phyloP scores from a whole-genome alignment of 257 asterid genomes.

The Echium plantagineum region DNA sequence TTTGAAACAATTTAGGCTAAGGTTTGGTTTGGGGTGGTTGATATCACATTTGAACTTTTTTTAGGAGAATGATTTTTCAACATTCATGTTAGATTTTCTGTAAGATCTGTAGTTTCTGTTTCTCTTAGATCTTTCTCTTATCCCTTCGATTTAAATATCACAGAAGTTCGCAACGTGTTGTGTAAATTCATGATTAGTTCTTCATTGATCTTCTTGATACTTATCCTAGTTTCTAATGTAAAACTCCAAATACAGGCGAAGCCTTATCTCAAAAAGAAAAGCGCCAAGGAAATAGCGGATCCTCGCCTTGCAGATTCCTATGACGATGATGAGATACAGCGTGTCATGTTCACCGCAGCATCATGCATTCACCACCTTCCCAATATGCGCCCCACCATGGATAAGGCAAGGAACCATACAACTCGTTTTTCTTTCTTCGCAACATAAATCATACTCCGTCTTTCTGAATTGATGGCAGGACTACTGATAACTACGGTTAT shows the following conservation, averaged over 20 bases:
- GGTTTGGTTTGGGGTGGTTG: no score
- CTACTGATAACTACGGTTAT: background rate
- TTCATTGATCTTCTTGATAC: no score
- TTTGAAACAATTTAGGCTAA: no score
- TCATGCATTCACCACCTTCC: conserved; percentile 82
- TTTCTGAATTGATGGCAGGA: background rate
- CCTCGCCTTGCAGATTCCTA: conserved; percentile 51
- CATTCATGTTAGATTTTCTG: background rate
- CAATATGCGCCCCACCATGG: conserved; percentile 78
- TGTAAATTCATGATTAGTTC: no score
- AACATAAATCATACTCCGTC: background rate
- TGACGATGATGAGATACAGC: conserved; percentile 48
- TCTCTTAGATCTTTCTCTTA: no score
- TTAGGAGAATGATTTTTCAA: background rate
- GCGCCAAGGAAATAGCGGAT: conserved; percentile 59
- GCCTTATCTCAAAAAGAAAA: conserved; percentile 61
- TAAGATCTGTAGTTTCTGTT: no score
- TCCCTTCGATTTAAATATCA: no score
- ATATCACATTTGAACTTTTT: background rate
- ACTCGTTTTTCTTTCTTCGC: background rate
- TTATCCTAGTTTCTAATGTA: background rate
- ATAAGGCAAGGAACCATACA: conserved; percentile 28
- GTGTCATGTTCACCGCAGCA: conserved; percentile 67
- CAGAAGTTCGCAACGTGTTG: no score
- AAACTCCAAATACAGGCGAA: conserved; percentile 45